phyloP scores from a whole-genome alignment of 2,329 filamentous ascomycete species.

The Lachnellula hyalina region DNA sequence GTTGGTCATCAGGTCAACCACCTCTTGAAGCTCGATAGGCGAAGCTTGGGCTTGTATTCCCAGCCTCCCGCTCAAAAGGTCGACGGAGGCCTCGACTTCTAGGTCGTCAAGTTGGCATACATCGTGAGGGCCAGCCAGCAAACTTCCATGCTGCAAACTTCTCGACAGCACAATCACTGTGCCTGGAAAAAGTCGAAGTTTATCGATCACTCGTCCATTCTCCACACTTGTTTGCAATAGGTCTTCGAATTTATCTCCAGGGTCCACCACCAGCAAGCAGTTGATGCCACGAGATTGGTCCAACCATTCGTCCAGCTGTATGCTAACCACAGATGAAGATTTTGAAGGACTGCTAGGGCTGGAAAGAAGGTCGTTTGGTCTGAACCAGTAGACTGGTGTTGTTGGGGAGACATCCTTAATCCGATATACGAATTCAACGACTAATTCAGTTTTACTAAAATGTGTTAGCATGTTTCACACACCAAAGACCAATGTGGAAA shows the following conservation, averaged over 20 bases:
- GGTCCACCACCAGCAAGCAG: slow-evolving; percentile 20
- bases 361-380: slow-evolving; percentile 10
- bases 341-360: not conserved
- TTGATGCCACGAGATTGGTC: slow-evolving; percentile 4
- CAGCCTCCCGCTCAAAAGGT: slow-evolving; percentile 14
- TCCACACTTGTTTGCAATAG: slow-evolving; percentile 4
- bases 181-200: slow-evolving; percentile 16
- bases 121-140: slow-evolving; percentile 17
- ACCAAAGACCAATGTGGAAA: not conserved
- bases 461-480: not conserved
- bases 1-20: slow-evolving; percentile 14
- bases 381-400: slow-evolving; percentile 24
- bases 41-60: slow-evolving; percentile 7
- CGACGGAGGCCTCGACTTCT: slow-evolving; percentile 17
- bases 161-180: slow-evolving; percentile 20
- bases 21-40: slow-evolving; percentile 16
- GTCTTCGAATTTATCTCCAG: slow-evolving; percentile 14
- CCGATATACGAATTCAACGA: slow-evolving; percentile 22
- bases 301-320: slow-evolving; percentile 17
- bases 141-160: slow-evolving; percentile 16
- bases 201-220: slow-evolving; percentile 12
- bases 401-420: slow-evolving; percentile 18
- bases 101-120: slow-evolving; percentile 18
- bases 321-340: not conserved
- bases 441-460: slow-evolving; percentile 22